Evolutionary conservation across 164 flowering plant species (phyloP).

Genomic region (Magnolia kwangsiensis): DNA sequence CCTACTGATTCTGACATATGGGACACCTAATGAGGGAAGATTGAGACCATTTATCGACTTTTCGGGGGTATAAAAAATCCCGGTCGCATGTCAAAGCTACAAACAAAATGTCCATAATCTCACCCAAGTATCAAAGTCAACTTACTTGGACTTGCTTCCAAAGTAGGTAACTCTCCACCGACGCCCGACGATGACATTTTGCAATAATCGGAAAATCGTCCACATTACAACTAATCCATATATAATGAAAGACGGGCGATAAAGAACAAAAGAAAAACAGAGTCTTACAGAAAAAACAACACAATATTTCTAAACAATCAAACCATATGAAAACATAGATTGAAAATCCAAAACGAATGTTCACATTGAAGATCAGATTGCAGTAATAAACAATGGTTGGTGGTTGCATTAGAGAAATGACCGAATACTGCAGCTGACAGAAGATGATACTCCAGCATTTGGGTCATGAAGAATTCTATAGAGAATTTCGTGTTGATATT

Average conservation of each 20-base stretch:
- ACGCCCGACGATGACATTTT: neutral
- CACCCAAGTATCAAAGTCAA: neutral
- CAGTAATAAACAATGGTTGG: neutral
- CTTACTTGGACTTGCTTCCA: neutral
- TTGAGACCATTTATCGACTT: neutral
- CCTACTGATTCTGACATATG: slow-evolving; percentile 1
- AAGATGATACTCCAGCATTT: neutral
- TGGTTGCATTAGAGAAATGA: neutral
- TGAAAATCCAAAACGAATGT: neutral
- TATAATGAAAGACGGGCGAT: neutral
- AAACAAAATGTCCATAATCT: neutral
- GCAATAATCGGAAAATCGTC: neutral
- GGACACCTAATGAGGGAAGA: slow-evolving; percentile 2
- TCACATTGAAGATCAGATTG: neutral
- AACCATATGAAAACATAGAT: neutral
- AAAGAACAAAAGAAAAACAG: neutral
- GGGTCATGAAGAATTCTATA: neutral
- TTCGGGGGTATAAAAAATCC: slow-evolving; percentile 1
- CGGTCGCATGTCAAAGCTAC: slow-evolving; percentile 2
- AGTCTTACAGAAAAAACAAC: neutral
- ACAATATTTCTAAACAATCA: neutral
- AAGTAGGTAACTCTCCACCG: slow-evolving; percentile 8
- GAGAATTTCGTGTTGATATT: too few relatives aligned
- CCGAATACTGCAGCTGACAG: neutral
- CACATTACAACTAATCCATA: neutral